phyloP scores from a whole-genome alignment of 768 basidiomycete species.

The Pisolithus sp. region DNA sequence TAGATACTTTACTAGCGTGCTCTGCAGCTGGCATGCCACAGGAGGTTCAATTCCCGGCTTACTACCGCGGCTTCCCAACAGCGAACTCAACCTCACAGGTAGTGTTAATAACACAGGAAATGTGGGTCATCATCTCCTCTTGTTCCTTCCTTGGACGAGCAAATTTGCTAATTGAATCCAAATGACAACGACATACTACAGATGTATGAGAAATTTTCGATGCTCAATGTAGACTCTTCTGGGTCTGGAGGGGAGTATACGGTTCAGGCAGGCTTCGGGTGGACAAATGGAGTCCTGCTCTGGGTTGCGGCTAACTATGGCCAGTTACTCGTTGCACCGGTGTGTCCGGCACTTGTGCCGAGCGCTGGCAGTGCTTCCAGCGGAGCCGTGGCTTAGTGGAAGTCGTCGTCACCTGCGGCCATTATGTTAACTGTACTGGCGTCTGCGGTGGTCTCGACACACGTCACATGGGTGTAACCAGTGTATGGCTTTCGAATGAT shows the following conservation, averaged over 20 bases:
- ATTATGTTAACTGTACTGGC: not conserved
- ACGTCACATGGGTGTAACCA: not conserved
- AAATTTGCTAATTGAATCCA: not conserved
- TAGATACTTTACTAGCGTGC: slow-evolving; percentile 72
- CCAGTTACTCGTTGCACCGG: slow-evolving; percentile 47
- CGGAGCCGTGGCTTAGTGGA: slow-evolving; percentile 1
- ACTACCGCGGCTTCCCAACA: slow-evolving; percentile 61
- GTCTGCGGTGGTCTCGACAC: not conserved
- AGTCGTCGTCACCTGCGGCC: not conserved
- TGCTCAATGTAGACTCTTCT: slow-evolving; percentile 67
- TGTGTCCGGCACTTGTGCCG: slow-evolving; percentile 47
- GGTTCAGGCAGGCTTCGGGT: slow-evolving; percentile 83
- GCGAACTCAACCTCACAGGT: slow-evolving; percentile 62
- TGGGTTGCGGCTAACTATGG: slow-evolving; percentile 72
- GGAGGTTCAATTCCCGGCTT: slow-evolving; percentile 76
- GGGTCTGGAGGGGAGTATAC: slow-evolving; percentile 85
- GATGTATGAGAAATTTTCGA: slow-evolving; percentile 91
- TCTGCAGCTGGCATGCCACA: slow-evolving; percentile 90
- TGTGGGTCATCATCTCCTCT: slow-evolving; percentile 36
- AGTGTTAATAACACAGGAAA: slow-evolving; percentile 68
- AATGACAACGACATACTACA: slow-evolving; percentile 19
- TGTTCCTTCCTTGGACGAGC: not conserved
- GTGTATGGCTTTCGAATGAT: too few relatives aligned
- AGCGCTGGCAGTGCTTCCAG: slow-evolving; percentile 2
- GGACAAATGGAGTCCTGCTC: slow-evolving; percentile 80